These are phyloP conservation scores for Podospora australis DNA, from an alignment of 495 filamentous ascomycete genomes.

Conservation along the genomic window DNA sequence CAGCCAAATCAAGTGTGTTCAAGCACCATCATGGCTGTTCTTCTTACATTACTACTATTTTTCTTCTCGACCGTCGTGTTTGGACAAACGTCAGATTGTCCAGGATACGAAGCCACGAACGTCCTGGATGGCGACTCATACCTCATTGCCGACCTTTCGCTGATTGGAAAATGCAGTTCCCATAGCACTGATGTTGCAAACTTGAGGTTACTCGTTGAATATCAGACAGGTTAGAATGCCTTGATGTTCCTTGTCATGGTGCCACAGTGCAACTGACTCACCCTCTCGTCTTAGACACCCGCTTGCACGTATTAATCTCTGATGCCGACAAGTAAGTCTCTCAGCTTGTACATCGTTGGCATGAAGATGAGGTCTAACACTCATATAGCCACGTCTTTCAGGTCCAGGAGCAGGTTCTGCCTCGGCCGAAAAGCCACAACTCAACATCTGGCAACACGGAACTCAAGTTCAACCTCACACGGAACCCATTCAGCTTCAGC, in stretches of 20 bases:
- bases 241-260: not conserved
- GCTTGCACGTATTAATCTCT: slow-evolving; percentile 76
- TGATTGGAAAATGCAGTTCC: slow-evolving; percentile 59
- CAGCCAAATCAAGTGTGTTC: not conserved
- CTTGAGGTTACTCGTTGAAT: slow-evolving; percentile 64
- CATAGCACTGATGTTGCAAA: slow-evolving; percentile 62
- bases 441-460: slow-evolving; percentile 26
- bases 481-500: slow-evolving; percentile 71
- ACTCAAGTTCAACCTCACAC: slow-evolving; percentile 57
- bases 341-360: too few species aligned
- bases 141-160: slow-evolving; percentile 56
- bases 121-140: slow-evolving; percentile 42
- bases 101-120: slow-evolving; percentile 66
- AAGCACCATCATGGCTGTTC: not conserved
- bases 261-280: slow-evolving; percentile 4
- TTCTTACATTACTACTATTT: not conserved
- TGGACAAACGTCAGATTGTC: slow-evolving; percentile 37
- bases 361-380: too few species aligned
- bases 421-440: slow-evolving; percentile 45
- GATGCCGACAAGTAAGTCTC: slow-evolving; percentile 66
- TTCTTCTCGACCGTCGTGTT: not conserved
- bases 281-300: slow-evolving; percentile 46
- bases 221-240: slow-evolving; percentile 60
- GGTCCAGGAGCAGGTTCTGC: slow-evolving; percentile 63
- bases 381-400: slow-evolving; percentile 66